Base-by-base conservation (phyloP, 2,329 filamentous ascomycete genomes). In the Pyricularia sp. region DNA sequence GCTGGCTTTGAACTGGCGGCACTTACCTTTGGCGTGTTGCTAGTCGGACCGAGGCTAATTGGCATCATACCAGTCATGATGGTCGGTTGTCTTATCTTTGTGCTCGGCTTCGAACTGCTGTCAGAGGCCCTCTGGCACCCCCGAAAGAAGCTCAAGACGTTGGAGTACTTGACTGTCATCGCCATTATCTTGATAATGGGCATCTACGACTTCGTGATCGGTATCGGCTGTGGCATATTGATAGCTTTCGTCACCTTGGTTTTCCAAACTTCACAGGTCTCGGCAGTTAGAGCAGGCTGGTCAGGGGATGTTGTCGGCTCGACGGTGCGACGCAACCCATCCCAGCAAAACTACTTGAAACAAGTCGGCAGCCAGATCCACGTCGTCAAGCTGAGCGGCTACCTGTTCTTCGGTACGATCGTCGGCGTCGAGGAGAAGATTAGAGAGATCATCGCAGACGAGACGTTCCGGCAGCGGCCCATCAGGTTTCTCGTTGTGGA, bases 341-440 rank as follows among this genome's bases (percentile, higher is more conserved):
- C 93, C 3, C 95, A 99, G 74, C 90, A 94, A 70, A 88, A 91
- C 70, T 99, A 95, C 75, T 82, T 99, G 4, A 89, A 90, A 70
- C 86, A 94, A 72, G 94, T 95, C 20, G 94, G 94, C 3, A 86
- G 88, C 36, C 95, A 99, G 77, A 95, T 96, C 42, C 91, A 92
- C 70, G 89, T 98, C 66, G 91, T 97, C 75, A 98, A 98, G 78
- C 85, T 99, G 20, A 90, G 92, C 0, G 94, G 95, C 0, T 98
- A 94, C 75, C 86, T 99, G n/a, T 99, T 99, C 83, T 99, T 99
- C 73, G 95, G 95, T 20, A 98, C 94, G 2, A 97, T 99, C 72
- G 94, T 97, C 68, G 93, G 92, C 65, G 94, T 99, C 0, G 95
- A 99, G 78, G 91, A 92, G 71, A 91, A 91, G 72, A 94, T 98